Base-by-base conservation (phyloP, 345 rosid genomes). In the Salix exigua region DNA sequence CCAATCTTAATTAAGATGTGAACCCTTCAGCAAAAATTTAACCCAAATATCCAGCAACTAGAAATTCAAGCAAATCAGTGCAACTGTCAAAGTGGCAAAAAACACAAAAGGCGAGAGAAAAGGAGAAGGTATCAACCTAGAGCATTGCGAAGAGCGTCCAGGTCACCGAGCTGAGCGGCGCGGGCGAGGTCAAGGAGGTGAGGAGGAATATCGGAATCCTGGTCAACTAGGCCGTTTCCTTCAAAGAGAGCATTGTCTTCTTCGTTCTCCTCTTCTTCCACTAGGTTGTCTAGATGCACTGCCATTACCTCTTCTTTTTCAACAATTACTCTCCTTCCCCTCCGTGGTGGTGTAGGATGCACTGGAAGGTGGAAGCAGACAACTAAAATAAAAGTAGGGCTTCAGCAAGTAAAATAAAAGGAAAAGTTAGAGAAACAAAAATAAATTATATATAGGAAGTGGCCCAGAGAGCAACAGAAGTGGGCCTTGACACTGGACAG, bases 101-200 rank as follows among this genome's bases (percentile, higher is more conserved):
- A 64, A 25, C 26, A 18, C 30, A 13, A 16, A 12, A 25, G 64
- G 31, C 6, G 2, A 46, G 53, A 76, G 6, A 23, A 21, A 12
- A 50, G 23, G 51, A 17, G 26, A 65, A 21, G 31, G 63, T 9
- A 58, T 58, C 5, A 12, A 91, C 99, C 99, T 81, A 91, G 78
- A 65, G 97, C 99, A 2, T 78, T 40, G 75, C 94, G 90, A 42
- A 95, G 92, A 80, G 94, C 91, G 69, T 77, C 83, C 37, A 88
- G 85, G 76, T 95, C 88, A 71, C 97, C 97, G 70, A 75, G 65
- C 84, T 84, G 88, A 78, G 83, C 89, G 9, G 99, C 93, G 80
- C 81, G 77, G 87, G 88, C 88, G 9, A 95, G 84, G 63, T 91
- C 90, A 42, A 88, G 93, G 78, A 93, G 91, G 72, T 91, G 91